Base-by-base conservation (phyloP, 371 early-diverging fungal species). In the Homolaphlyctis polyrhiza region DNA sequence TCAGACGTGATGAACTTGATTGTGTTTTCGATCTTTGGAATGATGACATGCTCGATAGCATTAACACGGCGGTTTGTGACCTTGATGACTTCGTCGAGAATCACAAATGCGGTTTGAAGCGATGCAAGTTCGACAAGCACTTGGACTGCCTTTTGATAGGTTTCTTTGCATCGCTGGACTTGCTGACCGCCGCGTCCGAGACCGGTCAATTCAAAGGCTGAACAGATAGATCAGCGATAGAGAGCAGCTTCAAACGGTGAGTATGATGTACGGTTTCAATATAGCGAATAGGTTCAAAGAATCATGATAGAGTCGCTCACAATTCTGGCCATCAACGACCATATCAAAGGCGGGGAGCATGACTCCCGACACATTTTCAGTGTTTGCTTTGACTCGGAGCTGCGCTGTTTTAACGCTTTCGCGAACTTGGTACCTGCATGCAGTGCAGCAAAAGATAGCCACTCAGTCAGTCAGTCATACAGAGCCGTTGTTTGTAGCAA, bases 1-100 rank as follows among this genome's bases (percentile, higher is more conserved):
- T 99, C 99, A 32, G 96, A 92, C 54, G 88, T 88, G 66, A 99
- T 96, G 74, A 95, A 97, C 67, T 84, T 86, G 72, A 99, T 95
- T 51, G 99, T 99, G 82, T 98, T 99, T 71, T 99, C 97, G 62
- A 96, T 87, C 61, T 91, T 89, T 36, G 99, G 99, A 64, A 99
- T 99, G 68, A 99, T 93, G 45, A 97, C 94, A 74, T 94, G 92
- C 74, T 99, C 99, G 70, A 99, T 95, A 13, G 99, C 99, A 75
- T 99, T 99, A 28, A 99, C 99, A 73, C 99, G 89, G 60, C 99
- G 92, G 78, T 99, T 99, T 3, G 99, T 99, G 39, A 93, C 77
- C 83, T 96, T 95, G 79, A 99, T 95, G 62, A 99, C 96, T 76
- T 98, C 94, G 70, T 99, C 99, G 65, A 99, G 79, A 52, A 97